phyloP scores from a whole-genome alignment of 345 rosid genomes.

The Moricandia moricandioides region DNA sequence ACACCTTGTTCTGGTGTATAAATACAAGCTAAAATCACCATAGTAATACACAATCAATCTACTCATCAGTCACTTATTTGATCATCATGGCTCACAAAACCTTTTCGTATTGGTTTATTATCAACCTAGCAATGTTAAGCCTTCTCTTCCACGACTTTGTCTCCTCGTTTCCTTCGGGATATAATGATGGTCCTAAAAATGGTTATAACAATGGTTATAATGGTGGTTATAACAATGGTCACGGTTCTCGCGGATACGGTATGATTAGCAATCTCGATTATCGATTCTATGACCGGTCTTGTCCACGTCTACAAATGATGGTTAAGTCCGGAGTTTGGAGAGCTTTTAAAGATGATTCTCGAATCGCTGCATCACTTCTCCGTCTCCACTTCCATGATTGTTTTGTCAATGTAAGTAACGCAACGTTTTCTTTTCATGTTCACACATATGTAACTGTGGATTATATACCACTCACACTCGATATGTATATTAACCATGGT shows the following conservation, averaged over 20 bases:
- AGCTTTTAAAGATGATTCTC: conserved; percentile 59
- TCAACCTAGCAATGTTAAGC: conserved; percentile 23
- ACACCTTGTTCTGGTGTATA: conserved; percentile 25
- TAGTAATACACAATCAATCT: conserved; percentile 22
- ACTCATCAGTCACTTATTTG: neutral
- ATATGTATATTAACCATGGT: too few species aligned
- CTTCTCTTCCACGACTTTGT: conserved; percentile 11
- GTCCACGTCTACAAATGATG: conserved; percentile 67
- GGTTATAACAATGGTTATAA: conserved; percentile 28
- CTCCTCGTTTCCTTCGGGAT: conserved; percentile 31
- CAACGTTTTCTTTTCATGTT: neutral
- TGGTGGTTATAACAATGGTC: conserved; percentile 26
- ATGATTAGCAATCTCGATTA: conserved; percentile 39
- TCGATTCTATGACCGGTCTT: conserved; percentile 53
- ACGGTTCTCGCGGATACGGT: conserved; percentile 9
- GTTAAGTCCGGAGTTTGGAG: conserved; percentile 57
- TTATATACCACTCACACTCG: neutral
- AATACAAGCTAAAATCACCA: conserved; percentile 20
- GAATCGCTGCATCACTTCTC: conserved; percentile 88
- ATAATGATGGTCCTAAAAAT: conserved; percentile 15
- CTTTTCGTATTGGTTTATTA: neutral
- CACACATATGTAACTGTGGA: neutral
- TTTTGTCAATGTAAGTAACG: conserved; percentile 61
- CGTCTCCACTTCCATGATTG: conserved; percentile 87
- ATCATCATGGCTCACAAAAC: conserved; percentile 24